Base-by-base conservation (phyloP, 1,284 basidiomycete species). In the Papiliotrema flavescens region DNA sequence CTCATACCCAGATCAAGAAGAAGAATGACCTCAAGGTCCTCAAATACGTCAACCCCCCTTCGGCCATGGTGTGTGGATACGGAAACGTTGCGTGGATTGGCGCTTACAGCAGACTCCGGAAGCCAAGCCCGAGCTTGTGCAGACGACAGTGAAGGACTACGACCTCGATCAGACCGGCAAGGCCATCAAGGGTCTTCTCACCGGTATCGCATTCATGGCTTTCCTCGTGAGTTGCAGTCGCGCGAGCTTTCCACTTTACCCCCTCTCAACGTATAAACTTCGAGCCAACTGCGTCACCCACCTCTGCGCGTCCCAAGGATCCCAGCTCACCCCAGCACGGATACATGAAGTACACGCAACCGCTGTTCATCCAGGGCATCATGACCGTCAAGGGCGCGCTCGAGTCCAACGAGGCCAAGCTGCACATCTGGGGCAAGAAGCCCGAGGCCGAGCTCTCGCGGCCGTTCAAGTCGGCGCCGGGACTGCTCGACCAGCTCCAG, bases 1-100 rank as follows among this genome's bases (percentile, higher is more conserved):
- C 41, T 19, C 24, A 40, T 37, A 24, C 51, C 13, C 65, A 93
- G 89, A 85, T 97, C 78, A 93, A 91, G 82, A 80, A 83, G 67
- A 94, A 92, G 83, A 98, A 98, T 73, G 95, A 98, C 78, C 83
- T 89, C 73, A 92, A 91, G 2, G 90, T 96, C 36, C 81, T 98
- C 67, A 98, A 97, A 83, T 98, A 95, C 67, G 79, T 80, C 49
- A 79, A 80, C 62, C 80, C 81, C 19, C 76, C 74, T 32, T 61
- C 73, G 37, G 73, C 78, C n/a, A 75, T 75, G 71, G 73, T 74
- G 19, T 45, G 65, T 66, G 34, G 15, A n/a, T 34, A 11, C 41
- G 40, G 47, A 32, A 19, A 17, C 22, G 26, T 20, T 17, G 20
- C 42, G 15, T 7, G 17, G 39, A 5, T 5, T 15, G 19, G 47